Conservation (phyloP, 495 filamentous ascomycete species). For the Coniosporium apollinis region DNA sequence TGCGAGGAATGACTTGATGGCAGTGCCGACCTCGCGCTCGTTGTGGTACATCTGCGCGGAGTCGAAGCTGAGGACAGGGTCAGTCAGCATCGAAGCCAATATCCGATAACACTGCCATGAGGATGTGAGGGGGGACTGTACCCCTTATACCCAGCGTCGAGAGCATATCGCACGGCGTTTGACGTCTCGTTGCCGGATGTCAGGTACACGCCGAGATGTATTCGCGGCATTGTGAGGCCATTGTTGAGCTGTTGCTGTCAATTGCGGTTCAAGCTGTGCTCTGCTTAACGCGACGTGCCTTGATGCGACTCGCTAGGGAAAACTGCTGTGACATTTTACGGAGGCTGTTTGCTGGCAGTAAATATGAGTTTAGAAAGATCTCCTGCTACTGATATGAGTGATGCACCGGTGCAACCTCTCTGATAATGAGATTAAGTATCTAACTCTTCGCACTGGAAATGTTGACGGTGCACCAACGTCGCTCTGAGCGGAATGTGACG, state of each 20-base stretch:
- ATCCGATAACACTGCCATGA: neutral
- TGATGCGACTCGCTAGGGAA: conserved; percentile 18
- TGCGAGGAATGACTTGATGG: conserved; percentile 36
- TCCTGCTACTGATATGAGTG: too few species aligned
- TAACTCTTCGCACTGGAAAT: too few species aligned
- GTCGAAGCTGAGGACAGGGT: conserved; percentile 29
- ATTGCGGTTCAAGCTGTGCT: conserved; percentile 5
- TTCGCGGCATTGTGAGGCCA: conserved; percentile 40
- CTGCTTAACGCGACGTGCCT: conserved; percentile 12
- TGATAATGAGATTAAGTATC: too few species aligned
- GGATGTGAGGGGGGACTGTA: neutral
- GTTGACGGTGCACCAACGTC: too few species aligned
- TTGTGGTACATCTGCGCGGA: conserved; percentile 49
- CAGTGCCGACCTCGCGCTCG: conserved; percentile 39
- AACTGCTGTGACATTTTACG: conserved; percentile 20
- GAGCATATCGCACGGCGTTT: conserved; percentile 32
- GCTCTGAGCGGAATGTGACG: too few species aligned
- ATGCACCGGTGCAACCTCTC: too few species aligned
- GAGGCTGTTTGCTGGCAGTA: too few species aligned
- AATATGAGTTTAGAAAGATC: too few species aligned
- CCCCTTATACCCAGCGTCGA: conserved; percentile 27
- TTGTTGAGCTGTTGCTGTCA: conserved; percentile 42
- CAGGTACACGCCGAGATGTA: conserved; percentile 52
- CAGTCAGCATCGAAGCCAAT: conserved; percentile 3
- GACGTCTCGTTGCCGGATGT: conserved; percentile 34